Percentiles rank a stretch among this genome's conserved stretches.
Evolutionary conservation across 202 grass and related monocot species (phyloP).

Genomic region (Hordeum pubiflorum): DNA sequence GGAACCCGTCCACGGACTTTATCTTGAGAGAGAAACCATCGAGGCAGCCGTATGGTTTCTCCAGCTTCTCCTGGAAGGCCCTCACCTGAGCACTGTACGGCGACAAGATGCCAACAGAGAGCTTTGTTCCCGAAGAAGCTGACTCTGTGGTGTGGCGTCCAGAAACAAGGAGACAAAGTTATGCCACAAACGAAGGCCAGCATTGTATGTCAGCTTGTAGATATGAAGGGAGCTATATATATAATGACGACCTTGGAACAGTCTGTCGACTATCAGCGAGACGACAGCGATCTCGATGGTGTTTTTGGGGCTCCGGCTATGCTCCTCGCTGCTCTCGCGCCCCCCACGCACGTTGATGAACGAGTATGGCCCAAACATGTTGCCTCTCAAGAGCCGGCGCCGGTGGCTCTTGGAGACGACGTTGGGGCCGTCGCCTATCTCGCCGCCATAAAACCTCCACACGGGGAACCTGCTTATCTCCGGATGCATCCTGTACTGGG

Average conservation of each 20-base stretch:
- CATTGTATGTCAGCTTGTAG: not conserved
- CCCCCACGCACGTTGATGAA: not conserved
- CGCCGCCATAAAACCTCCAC: not conserved
- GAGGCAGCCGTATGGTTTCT: not conserved
- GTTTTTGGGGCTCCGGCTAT: not conserved
- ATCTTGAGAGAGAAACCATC: conserved; percentile 3
- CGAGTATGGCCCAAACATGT: not conserved
- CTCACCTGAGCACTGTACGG: not conserved
- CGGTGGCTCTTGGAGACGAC: not conserved
- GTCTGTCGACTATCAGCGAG: not conserved
- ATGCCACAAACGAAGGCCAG: not conserved
- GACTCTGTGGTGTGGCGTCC: not conserved
- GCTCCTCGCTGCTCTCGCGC: not conserved
- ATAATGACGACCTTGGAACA: not conserved
- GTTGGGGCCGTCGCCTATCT: not conserved
- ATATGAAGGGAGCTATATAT: not conserved
- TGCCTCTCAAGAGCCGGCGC: not conserved
- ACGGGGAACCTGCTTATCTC: not conserved
- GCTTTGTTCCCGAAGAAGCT: not conserved
- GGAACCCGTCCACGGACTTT: not conserved
- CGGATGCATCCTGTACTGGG: not conserved
- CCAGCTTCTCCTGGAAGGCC: not conserved
- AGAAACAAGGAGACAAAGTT: not conserved
- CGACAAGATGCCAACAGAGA: not conserved
- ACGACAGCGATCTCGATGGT: not conserved